Percentiles rank a stretch among this genome's conserved stretches.
phyloP scores from a whole-genome alignment of 768 basidiomycete species.

The Amanita molliuscula region DNA sequence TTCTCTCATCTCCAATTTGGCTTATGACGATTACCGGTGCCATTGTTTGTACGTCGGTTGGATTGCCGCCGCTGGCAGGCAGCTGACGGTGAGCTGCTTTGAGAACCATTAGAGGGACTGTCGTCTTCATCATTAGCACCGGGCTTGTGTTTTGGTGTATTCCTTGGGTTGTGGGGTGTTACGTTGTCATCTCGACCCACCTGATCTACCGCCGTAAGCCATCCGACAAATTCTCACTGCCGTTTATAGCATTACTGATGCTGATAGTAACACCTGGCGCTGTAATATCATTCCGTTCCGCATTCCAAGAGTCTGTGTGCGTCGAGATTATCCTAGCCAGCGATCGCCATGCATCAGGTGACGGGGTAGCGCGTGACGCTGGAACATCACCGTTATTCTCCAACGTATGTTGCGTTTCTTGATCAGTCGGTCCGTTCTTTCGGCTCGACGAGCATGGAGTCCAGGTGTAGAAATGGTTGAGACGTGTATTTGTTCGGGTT shows the following conservation, averaged over 20 bases:
- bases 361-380: background rate
- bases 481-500: slow-evolving; percentile 25
- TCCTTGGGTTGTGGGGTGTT: background rate
- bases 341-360: background rate
- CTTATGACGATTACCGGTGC: background rate
- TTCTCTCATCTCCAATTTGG: background rate
- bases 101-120: background rate
- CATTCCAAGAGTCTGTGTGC: background rate
- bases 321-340: background rate
- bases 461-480: slow-evolving; percentile 27
- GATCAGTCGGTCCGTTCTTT: background rate
- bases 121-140: slow-evolving; percentile 1
- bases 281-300: background rate
- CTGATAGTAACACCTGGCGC: background rate
- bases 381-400: background rate
- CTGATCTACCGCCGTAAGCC: background rate
- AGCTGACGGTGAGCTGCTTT: background rate
- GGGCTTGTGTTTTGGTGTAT: background rate
- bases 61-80: background rate
- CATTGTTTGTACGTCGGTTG: background rate
- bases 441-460: slow-evolving; percentile 5
- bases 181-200: background rate
- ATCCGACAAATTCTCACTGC: background rate
- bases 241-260: background rate
- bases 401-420: background rate